These are phyloP conservation scores for Botrytis tulipae DNA, from an alignment of 2,329 filamentous ascomycete species.

Conservation along the genomic window DNA sequence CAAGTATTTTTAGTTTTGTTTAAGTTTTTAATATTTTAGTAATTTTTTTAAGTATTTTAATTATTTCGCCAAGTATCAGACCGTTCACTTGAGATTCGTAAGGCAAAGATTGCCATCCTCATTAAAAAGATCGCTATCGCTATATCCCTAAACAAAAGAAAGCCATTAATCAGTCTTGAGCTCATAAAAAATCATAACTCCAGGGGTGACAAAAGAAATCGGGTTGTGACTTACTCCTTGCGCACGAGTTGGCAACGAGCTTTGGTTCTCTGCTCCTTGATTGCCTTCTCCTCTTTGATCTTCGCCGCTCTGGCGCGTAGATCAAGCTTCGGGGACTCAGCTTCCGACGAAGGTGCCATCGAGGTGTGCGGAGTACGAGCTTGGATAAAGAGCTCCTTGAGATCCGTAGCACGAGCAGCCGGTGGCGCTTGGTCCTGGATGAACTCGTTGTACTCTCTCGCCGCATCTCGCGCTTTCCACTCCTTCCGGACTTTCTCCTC, in stretches of 20 bases:
- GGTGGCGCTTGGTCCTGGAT: neutral
- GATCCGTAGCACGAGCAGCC: neutral
- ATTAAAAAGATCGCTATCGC: neutral
- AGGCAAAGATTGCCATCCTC: neutral
- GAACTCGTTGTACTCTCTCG: neutral
- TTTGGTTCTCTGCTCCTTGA: neutral
- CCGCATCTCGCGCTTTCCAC: neutral
- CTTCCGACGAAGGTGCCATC: fast-evolving
- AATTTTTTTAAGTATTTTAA: neutral
- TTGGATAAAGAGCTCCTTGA: neutral
- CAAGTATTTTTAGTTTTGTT: neutral
- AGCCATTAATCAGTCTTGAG: neutral
- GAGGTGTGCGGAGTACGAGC: fast-evolving
- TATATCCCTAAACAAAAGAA: neutral
- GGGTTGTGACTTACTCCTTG: neutral
- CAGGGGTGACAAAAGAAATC: neutral
- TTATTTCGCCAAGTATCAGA: too few species aligned
- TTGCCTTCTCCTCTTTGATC: neutral
- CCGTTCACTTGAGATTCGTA: too few species aligned
- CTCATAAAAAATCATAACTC: neutral
- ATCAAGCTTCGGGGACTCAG: neutral
- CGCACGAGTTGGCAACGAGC: neutral
- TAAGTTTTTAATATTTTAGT: neutral
- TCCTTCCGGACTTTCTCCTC: neutral
- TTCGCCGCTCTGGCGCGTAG: neutral